Evolutionary conservation across 257 asterid genomes (phyloP).

Genomic region (Oldenlandia corymbosa): DNA sequence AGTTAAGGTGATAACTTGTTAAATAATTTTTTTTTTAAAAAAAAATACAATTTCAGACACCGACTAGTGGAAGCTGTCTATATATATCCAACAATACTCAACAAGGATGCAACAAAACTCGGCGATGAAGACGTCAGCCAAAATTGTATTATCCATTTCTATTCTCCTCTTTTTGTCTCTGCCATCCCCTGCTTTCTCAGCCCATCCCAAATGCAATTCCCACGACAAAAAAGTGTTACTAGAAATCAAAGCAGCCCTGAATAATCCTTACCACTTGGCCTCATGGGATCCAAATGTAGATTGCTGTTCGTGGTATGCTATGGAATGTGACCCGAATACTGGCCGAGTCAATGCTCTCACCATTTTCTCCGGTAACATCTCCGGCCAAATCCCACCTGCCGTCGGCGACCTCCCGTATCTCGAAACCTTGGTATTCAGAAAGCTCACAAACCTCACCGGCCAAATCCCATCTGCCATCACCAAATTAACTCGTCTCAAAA

Average conservation of each 20-base stretch:
- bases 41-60: too few species aligned
- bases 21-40: too few species aligned
- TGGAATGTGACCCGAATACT: background rate
- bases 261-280: constrained; percentile 9
- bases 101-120: too few species aligned
- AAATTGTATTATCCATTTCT: background rate
- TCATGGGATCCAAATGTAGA: background rate
- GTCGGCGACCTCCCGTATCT: constrained; percentile 28
- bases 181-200: background rate
- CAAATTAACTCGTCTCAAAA: constrained; percentile 24
- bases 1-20: too few species aligned
- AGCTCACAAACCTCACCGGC: constrained; percentile 25
- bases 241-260: constrained; percentile 11
- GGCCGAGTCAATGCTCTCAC: constrained; percentile 2
- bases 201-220: constrained; percentile 5
- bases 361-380: background rate
- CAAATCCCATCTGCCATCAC: constrained; percentile 31
- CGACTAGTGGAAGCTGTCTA: too few species aligned
- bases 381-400: constrained; percentile 6
- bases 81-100: too few species aligned
- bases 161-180: background rate
- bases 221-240: constrained; percentile 2
- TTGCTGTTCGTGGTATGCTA: background rate
- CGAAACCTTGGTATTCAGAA: constrained; percentile 10
- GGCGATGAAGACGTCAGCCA: background rate